Evolutionary conservation across 208 protist genomes (phyloP).

Genomic region (Crithidia fasciculata): DNA sequence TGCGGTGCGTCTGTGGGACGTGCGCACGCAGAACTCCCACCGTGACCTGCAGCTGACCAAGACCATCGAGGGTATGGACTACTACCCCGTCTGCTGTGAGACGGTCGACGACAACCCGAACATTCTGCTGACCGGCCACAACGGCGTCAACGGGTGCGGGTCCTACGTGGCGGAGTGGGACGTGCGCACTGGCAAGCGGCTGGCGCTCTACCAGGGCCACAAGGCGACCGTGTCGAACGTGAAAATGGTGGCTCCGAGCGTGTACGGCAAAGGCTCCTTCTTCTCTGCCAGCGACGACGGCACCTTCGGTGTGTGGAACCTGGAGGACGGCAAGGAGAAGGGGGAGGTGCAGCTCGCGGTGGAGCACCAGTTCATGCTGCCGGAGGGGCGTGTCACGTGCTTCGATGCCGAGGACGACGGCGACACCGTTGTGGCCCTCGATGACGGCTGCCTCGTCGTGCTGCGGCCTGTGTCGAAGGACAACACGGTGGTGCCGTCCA

Average conservation of each 20-base stretch:
- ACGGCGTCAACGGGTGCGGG: constrained; percentile 69
- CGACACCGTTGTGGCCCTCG: constrained; percentile 51
- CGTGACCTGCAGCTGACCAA: constrained; percentile 45
- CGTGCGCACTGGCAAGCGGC: constrained; percentile 54
- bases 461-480: constrained; percentile 46
- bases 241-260: constrained; percentile 26
- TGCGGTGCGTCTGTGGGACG: constrained; percentile 72
- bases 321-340: constrained; percentile 27
- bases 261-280: constrained; percentile 45
- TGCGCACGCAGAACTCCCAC: constrained; percentile 46
- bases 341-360: constrained; percentile 39
- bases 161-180: constrained; percentile 77
- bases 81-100: constrained; percentile 68
- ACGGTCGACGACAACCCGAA: constrained; percentile 32
- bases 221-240: constrained; percentile 52
- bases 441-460: constrained; percentile 50
- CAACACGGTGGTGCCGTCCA: constrained; percentile 32
- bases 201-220: constrained; percentile 60
- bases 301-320: constrained; percentile 55
- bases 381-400: constrained; percentile 59
- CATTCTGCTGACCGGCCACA: constrained; percentile 72
- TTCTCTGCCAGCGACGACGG: constrained; percentile 64
- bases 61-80: constrained; percentile 65
- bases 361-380: constrained; percentile 37
- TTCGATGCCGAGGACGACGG: constrained; percentile 52